Percentiles rank a stretch among this genome's conserved stretches.
Evolutionary conservation across 2,329 filamentous ascomycete genomes (phyloP).

Genomic region (Lecanoromycetidae sp.): DNA sequence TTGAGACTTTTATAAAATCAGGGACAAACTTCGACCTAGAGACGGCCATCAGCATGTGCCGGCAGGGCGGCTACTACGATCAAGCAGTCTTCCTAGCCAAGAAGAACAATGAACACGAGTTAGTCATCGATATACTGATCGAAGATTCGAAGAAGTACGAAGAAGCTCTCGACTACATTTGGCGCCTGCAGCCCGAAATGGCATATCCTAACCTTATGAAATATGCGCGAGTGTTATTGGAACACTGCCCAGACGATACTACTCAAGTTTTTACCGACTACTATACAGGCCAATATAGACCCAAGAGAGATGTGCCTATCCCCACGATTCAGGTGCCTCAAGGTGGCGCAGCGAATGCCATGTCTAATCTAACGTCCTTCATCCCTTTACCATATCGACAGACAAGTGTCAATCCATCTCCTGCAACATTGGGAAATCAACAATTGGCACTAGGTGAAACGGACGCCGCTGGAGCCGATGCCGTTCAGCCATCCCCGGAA

Average conservation of each 20-base stretch:
- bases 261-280: constrained; percentile 89
- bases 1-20: constrained; percentile 93
- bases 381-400: constrained; percentile 80
- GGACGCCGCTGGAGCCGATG: constrained; percentile 24
- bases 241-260: constrained; percentile 69
- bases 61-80: constrained; percentile 91
- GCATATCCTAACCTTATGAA: constrained; percentile 87
- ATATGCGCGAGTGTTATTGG: constrained; percentile 80
- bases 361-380: constrained; percentile 74
- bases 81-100: constrained; percentile 92
- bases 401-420: constrained; percentile 44
- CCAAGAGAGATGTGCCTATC: constrained; percentile 52
- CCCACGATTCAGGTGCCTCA: constrained; percentile 37
- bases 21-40: constrained; percentile 94
- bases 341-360: constrained; percentile 55
- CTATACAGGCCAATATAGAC: constrained; percentile 74
- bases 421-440: constrained; percentile 39
- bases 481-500: constrained; percentile 35
- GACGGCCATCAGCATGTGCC: constrained; percentile 93
- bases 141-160: constrained; percentile 86
- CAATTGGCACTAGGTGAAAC: constrained; percentile 37
- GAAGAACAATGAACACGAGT: constrained; percentile 82
- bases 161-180: constrained; percentile 84
- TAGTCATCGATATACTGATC: constrained; percentile 90
- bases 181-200: constrained; percentile 67